These are phyloP conservation scores for Singerocomus rubriflavus DNA, from an alignment of 1,284 basidiomycete genomes.

Conservation along the genomic window DNA sequence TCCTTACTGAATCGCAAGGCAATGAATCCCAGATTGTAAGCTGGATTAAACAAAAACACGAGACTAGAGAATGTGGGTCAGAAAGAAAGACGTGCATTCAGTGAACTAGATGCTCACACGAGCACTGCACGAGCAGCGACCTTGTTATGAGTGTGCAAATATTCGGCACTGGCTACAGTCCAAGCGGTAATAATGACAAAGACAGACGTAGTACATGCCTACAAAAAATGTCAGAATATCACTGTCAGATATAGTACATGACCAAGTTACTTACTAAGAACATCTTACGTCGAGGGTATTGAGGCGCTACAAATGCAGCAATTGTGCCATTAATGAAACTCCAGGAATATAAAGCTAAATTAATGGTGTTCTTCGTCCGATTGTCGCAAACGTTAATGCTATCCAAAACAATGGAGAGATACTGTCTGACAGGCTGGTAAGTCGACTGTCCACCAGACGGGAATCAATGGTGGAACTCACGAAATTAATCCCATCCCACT, in stretches of 20 bases:
- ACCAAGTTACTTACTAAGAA: not conserved
- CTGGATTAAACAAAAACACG: slow-evolving; percentile 10
- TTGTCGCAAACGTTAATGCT: slow-evolving; percentile 11
- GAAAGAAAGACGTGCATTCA: not conserved
- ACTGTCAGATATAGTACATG: not conserved
- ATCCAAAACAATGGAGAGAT: too few species aligned
- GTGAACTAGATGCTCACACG: not conserved
- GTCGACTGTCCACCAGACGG: not conserved
- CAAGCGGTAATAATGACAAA: slow-evolving; percentile 5
- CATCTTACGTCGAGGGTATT: not conserved
- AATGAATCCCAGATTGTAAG: slow-evolving; percentile 13
- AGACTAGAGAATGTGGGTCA: slow-evolving; percentile 9
- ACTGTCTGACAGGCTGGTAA: slow-evolving; percentile 4
- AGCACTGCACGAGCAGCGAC: too few species aligned
- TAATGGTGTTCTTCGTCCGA: slow-evolving; percentile 21
- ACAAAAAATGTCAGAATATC: not conserved
- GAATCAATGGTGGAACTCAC: slow-evolving; percentile 1
- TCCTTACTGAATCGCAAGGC: slow-evolving; percentile 11
- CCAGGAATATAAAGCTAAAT: slow-evolving; percentile 14
- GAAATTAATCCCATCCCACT: slow-evolving; percentile 12
- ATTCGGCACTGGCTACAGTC: too few species aligned
- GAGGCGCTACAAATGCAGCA: slow-evolving; percentile 13
- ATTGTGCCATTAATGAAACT: slow-evolving; percentile 3
- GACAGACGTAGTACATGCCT: slow-evolving; percentile 16
- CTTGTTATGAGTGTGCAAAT: too few species aligned